Conservation (phyloP, 31 red algal genomes). For the Odonthalia washingtoniensis region DNA sequence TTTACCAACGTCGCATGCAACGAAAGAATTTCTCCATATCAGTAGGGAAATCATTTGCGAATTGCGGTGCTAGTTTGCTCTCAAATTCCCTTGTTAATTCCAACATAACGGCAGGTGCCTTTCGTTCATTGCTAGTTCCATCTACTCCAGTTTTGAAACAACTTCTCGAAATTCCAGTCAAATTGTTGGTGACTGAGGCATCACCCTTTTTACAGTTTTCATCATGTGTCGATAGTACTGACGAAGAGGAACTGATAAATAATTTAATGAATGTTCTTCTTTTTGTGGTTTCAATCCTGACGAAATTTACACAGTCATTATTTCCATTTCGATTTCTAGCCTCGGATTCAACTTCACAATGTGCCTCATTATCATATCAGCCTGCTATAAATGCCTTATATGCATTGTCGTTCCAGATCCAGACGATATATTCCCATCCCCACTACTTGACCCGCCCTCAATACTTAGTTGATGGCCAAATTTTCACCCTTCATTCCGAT, state of each 20-base stretch:
- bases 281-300: conserved; percentile 78
- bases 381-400: conserved; percentile 63
- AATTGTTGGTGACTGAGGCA: conserved; percentile 59
- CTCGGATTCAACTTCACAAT: conserved; percentile 83
- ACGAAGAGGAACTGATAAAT: conserved; percentile 92
- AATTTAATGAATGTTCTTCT: conserved; percentile 90
- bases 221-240: conserved; percentile 80
- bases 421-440: too few relatives aligned
- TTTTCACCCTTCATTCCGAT: not conserved
- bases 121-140: conserved; percentile 8
- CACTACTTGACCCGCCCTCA: not conserved
- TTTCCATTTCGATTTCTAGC: conserved; percentile 91
- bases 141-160: conserved; percentile 87
- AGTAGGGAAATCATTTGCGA: conserved; percentile 93
- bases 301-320: conserved; percentile 77
- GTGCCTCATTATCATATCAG: conserved; percentile 90
- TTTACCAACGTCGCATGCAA: conserved; percentile 89
- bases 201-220: conserved; percentile 74
- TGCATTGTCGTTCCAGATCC: too few relatives aligned
- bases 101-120: conserved; percentile 50
- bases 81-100: conserved; percentile 97
- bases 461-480: not conserved
- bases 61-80: conserved; percentile 92
- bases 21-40: conserved; percentile 89
- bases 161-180: conserved; percentile 89